Evolutionary conservation across 2,329 filamentous ascomycete genomes (phyloP), one percentile per base, ranked within the genome.

Genomic region (Aspergillus brasiliensis): DNA sequence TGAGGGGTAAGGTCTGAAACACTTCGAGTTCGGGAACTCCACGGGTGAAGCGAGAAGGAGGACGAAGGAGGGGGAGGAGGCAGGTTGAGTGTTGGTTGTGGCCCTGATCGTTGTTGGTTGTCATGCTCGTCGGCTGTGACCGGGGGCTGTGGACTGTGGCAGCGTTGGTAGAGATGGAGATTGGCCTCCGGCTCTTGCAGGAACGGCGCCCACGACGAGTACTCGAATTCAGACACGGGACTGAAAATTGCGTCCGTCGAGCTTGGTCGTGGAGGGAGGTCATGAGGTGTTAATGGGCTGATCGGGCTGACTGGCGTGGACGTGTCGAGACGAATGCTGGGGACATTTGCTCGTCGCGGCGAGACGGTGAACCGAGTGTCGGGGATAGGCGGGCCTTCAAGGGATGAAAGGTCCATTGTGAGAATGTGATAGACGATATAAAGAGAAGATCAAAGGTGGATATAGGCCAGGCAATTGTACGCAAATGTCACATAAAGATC

Each of bases 361-460:
- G 51, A 27, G 19, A 52, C 31, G 23, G 61, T 56, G 49, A 67
- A 66, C 51, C 63, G 65, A 8, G 64, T 42, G 49, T 73, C 65
- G 10, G 60, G 34, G 23, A 75, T 65, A 2, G 72, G 73, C 46
- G 71, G 71, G 3, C 74, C 74, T 64, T 75, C 74, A 2, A 76
- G 66, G 8, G 71, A 74, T 8, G 74, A 76, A 21, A 76, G 69
- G 57, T 76, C 74, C 69, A 67, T 69, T 52, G 52, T 28, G 37
- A 38, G 34, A 19, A 21, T 21, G 28, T 38, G 44, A 8, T 51
- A 28, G 40, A 34, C 10, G 48, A 19, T 15, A 42, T 28, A 5
- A 23, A 5, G 25, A 28, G 42, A 19, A 13, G 15, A 23, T 28
- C n/a, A 34, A 44, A 21, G 27, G 27, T 25, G n/a, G 37, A 25